Conservation (phyloP, 2,329 filamentous ascomycete species). For the Ustulina deusta region DNA sequence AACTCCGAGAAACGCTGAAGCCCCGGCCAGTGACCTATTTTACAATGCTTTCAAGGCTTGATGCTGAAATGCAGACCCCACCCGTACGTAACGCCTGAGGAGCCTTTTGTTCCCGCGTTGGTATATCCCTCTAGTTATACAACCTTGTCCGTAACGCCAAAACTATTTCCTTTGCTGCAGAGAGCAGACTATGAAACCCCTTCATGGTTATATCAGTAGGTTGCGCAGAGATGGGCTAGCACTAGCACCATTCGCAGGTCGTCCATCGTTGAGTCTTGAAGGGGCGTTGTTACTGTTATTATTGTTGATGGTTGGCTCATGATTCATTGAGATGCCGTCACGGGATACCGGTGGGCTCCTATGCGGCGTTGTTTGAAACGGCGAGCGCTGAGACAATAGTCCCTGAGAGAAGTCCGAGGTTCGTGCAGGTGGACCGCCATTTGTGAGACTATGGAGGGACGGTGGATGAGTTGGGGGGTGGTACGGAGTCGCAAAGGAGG, state of each 20-base stretch:
- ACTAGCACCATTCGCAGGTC: conserved; percentile 68
- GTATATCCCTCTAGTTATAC: conserved; percentile 51
- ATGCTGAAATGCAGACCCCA: conserved; percentile 30
- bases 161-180: conserved; percentile 33
- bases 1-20: conserved; percentile 21
- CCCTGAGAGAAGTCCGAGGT: conserved; percentile 61
- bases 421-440: conserved; percentile 58
- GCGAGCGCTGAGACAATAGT: conserved; percentile 56
- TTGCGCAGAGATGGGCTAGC: conserved; percentile 82
- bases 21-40: conserved; percentile 35
- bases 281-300: conserved; percentile 49
- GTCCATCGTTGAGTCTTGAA: conserved; percentile 50
- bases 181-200: conserved; percentile 30
- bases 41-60: conserved; percentile 41
- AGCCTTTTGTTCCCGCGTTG: conserved; percentile 41
- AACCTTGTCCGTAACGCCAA: conserved; percentile 47
- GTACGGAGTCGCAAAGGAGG: conserved; percentile 56
- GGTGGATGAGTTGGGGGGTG: conserved; percentile 50
- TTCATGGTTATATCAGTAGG: conserved; percentile 67
- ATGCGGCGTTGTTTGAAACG: conserved; percentile 59
- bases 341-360: conserved; percentile 60
- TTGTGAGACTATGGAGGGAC: conserved; percentile 51
- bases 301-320: conserved; percentile 50
- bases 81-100: conserved; percentile 35
- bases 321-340: conserved; percentile 53